Base-by-base conservation (phyloP, 495 filamentous ascomycete genomes). In the Penicilliopsis zonata region DNA sequence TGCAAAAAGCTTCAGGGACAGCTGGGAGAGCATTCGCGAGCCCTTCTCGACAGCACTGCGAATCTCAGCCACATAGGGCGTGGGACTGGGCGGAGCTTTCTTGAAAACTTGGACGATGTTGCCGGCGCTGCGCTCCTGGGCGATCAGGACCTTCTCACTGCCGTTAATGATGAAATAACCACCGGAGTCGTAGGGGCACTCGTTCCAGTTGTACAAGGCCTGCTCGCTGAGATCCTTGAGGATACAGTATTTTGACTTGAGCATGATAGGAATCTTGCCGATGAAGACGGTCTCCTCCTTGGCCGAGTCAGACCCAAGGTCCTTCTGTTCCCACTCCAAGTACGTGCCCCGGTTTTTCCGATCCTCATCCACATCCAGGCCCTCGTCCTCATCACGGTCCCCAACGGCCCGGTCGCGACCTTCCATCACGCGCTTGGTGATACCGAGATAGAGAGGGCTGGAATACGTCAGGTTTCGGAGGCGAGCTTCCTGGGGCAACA, bases 81-180 rank as follows among this genome's bases (percentile, higher is more conserved):
- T 92, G 2, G 81, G 76, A 39, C 80, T 86, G 9, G 84, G 84
- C 13, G 76, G 70, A 1, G 86, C 78, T 64, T 99, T 99, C 61
- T 92, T 87, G 72, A 96, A 99, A 13, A 99, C 86, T 59, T 95
- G 88, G 5, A 96, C 87, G 26, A 95, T 96, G 45, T 96, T 99
- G 46, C 87, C 92, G 12, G 92, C 92, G 43, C 84, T 93, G 16
- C 90, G 78, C 55, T 99, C 90, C 54, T 99, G 90, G 1, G 92
- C 92, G 38, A 99, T 96, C 38, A 99, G 55, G 13, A 99, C 90
- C 69, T 99, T 99, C 53, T 99, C 90, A 52, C 83, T 90, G n/a
- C 90, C 90, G 59, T 96, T 99, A 61, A 99, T 96, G 38, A 99
- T 80, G 54, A 99, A 99, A 44, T 99, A 99, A 35, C 90, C 90